A percentile compares a stretch with the other conserved stretches of the same genome.
Evolutionary conservation across 2,329 filamentous ascomycete species (phyloP).

Genomic region (Raffaelea deltoideospora): DNA sequence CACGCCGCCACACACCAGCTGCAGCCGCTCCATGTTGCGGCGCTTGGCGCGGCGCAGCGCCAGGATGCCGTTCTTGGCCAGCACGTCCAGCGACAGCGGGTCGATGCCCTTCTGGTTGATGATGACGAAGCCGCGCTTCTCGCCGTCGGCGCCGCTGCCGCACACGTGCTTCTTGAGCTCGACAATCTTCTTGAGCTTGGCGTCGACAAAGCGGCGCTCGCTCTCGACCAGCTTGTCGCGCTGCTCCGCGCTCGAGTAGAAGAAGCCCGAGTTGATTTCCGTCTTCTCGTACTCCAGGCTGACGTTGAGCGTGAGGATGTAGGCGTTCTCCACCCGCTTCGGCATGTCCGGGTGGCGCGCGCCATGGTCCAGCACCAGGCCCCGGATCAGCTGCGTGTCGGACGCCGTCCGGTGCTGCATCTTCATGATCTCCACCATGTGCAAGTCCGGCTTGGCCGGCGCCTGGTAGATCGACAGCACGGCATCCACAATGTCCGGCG

Average conservation of each 20-base stretch:
- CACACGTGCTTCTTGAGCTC: slow-evolving; percentile 97
- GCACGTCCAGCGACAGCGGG: slow-evolving; percentile 82
- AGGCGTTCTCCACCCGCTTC: slow-evolving; percentile 88
- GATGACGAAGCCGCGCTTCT: slow-evolving; percentile 94
- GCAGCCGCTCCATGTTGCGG: slow-evolving; percentile 96
- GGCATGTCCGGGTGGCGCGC: slow-evolving; percentile 97
- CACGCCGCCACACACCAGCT: slow-evolving; percentile 80
- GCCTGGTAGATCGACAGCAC: slow-evolving; percentile 87
- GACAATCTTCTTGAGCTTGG: slow-evolving; percentile 94
- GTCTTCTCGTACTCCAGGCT: slow-evolving; percentile 98
- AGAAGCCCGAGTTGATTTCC: slow-evolving; percentile 98
- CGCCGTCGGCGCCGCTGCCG: slow-evolving; percentile 71
- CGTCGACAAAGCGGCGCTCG: slow-evolving; percentile 87
- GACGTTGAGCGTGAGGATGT: slow-evolving; percentile 89
- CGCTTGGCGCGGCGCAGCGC: slow-evolving; percentile 89
- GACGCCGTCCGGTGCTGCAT: slow-evolving; percentile 97
- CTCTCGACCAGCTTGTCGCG: slow-evolving; percentile 96
- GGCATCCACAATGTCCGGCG: slow-evolving; percentile 88
- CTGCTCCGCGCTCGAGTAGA: slow-evolving; percentile 94
- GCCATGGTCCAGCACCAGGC: slow-evolving; percentile 85
- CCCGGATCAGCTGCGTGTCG: slow-evolving; percentile 89
- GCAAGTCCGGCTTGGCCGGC: slow-evolving; percentile 83
- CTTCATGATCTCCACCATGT: slow-evolving; percentile 99
- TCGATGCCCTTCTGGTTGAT: slow-evolving; percentile 99
- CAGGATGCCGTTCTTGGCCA: slow-evolving; percentile 96